Evolutionary conservation across 2,329 filamentous ascomycete genomes (phyloP), one percentile per base, ranked within the genome.

Genomic region (Botryotinia narcissicola): DNA sequence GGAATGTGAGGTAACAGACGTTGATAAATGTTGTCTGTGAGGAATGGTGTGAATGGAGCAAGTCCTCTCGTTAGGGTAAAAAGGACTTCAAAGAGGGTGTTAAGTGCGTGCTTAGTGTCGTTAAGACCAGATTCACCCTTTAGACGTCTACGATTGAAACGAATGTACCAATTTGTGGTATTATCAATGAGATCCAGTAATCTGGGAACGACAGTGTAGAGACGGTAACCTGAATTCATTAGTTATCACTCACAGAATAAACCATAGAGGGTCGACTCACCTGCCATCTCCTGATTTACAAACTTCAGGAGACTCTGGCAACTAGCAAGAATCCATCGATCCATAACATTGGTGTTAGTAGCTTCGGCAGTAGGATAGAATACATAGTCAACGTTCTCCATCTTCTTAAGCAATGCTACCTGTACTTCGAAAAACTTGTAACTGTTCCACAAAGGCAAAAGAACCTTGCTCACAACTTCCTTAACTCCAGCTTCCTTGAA

Each of bases 141-240:
- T 77, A 97, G 86, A 72, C 95, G 90, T 82, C 93, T 93, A 72
- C 95, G 89, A 85, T 98, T 98, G 86, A 97, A 97, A 75, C 94
- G 89, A 82, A 98, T 98, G 84, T 98, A 98, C 95, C 95, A 98
- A 83, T 98, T 98, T n/a, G 95, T 98, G 6, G 93, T 94, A 83
- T 97, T 94, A 80, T 98, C 95, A 77, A 98, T 97, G 79, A 97
- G 88, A 73, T 88, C 88, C 29, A 97, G 87, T 74, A 98, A 84
- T 76, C 93, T 88, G 12, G 95, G 95, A 62, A 97, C 94, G 62
- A 98, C 95, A 1, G 95, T 98, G 83, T 98, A 98, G 51, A 95
- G 84, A 59, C 92, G 91, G 81, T 94, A 94, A 10, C 85, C 91
- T 59, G 29, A 8, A 29, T 51, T 62, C 14, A 32, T 76, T 66